phyloP scores from a whole-genome alignment of 192 early-diverging fungal genomes.

The Phlyctochytrium arcticum region DNA sequence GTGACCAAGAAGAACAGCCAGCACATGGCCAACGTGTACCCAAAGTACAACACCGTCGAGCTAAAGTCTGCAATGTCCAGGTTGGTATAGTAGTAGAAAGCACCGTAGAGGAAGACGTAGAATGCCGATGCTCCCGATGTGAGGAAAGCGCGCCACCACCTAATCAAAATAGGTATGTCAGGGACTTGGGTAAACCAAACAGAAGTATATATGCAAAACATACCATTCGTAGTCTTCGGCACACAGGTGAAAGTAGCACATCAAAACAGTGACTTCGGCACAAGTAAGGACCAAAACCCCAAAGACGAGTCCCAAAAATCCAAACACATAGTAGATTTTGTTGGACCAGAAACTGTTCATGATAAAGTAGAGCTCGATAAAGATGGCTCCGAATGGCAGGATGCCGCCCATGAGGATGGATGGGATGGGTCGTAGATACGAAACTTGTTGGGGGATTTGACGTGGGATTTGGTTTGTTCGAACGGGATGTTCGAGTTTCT shows the following conservation, averaged over 20 bases:
- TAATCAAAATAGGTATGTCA: constrained; percentile 24
- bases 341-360: constrained; percentile 55
- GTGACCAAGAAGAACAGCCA: constrained; percentile 63
- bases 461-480: constrained; percentile 90
- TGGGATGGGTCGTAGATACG: constrained; percentile 58
- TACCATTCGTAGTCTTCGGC: constrained; percentile 43
- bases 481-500: constrained; percentile 72
- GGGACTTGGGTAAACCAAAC: constrained; percentile 4
- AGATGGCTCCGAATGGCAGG: constrained; percentile 64
- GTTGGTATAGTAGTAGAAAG: constrained; percentile 66
- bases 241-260: constrained; percentile 61
- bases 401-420: constrained; percentile 65
- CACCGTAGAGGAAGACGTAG: constrained; percentile 79
- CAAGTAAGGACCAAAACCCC: constrained; percentile 53
- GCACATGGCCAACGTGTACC: constrained; percentile 59
- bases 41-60: constrained; percentile 73
- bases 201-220: not conserved
- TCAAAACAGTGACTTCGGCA: constrained; percentile 49
- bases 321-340: constrained; percentile 58
- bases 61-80: constrained; percentile 60
- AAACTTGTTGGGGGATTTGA: constrained; percentile 67
- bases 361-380: constrained; percentile 62
- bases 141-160: constrained; percentile 93
- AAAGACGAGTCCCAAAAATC: constrained; percentile 56
- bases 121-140: constrained; percentile 67